Percentiles rank a stretch among this genome's conserved stretches.
Conservation (phyloP, 768 basidiomycete genomes). For the Pulveroboletus sp. region DNA sequence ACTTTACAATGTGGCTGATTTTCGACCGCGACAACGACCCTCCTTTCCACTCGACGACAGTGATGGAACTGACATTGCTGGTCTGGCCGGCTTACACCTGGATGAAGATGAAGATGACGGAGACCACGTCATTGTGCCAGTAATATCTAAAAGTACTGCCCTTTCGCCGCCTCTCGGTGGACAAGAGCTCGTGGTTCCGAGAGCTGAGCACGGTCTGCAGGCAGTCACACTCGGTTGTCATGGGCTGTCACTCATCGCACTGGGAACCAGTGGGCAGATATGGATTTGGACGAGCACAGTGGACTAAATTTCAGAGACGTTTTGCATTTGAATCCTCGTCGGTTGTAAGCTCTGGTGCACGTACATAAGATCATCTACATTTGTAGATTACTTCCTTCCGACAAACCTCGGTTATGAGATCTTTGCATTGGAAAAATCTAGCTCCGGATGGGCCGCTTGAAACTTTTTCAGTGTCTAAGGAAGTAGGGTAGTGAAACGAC, state of each 20-base stretch:
- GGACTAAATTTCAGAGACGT: constrained; percentile 7
- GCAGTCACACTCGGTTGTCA: constrained; percentile 41
- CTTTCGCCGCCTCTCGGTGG: constrained; percentile 16
- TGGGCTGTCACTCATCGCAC: constrained; percentile 30
- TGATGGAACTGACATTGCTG: constrained; percentile 18
- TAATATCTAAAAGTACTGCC: not conserved
- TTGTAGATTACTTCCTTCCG: not conserved
- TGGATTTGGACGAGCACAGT: constrained; percentile 25
- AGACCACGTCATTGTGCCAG: constrained; percentile 8
- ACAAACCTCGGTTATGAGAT: constrained; percentile 49
- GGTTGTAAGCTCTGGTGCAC: not conserved
- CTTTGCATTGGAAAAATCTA: constrained; percentile 92
- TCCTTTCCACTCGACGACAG: constrained; percentile 37
- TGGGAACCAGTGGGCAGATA: constrained; percentile 18
- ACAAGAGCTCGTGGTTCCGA: constrained; percentile 23
- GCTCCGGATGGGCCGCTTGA: constrained; percentile 84
- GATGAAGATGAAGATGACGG: constrained; percentile 26
- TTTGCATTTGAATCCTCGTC: not conserved
- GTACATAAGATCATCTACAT: not conserved
- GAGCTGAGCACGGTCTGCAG: constrained; percentile 27
- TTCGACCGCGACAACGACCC: constrained; percentile 41
- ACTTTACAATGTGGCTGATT: constrained; percentile 43
- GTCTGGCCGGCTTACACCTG: constrained; percentile 23
- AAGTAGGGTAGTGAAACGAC: not conserved
- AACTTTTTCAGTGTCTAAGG: constrained; percentile 79